Conservation (phyloP, 257 asterid species). For the Solanum phureja region DNA sequence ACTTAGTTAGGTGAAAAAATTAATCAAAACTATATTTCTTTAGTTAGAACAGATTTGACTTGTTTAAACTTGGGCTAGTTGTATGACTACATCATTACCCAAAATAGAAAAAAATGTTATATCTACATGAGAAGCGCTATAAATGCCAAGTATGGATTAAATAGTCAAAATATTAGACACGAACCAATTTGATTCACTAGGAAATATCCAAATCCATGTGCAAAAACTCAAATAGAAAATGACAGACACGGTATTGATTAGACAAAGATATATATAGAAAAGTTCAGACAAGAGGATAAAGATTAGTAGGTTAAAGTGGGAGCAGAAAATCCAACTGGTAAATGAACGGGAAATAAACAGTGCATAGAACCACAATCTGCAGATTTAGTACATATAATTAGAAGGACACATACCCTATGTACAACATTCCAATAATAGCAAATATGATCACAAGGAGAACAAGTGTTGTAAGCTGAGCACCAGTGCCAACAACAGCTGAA, state of each 20-base stretch:
- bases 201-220: not conserved
- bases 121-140: not conserved
- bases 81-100: not conserved
- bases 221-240: not conserved
- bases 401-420: slow-evolving; percentile 51
- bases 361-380: not conserved
- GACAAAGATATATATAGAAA: not conserved
- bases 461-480: slow-evolving; percentile 72
- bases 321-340: not conserved
- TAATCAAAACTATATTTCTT: not conserved
- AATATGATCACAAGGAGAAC: slow-evolving; percentile 62
- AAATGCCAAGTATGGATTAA: not conserved
- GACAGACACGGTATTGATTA: not conserved
- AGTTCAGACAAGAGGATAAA: not conserved
- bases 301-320: not conserved
- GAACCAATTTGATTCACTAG: not conserved
- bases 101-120: not conserved
- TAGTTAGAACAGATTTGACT: not conserved
- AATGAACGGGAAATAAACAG: not conserved
- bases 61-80: not conserved
- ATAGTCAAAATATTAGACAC: not conserved
- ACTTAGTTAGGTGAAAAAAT: not conserved
- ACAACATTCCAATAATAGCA: slow-evolving; percentile 72
- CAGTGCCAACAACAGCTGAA: slow-evolving; percentile 87
- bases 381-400: not conserved